Evolutionary conservation across 2,329 filamentous ascomycete species (phyloP).

Genomic region (Pseudocercospora eumusae): DNA sequence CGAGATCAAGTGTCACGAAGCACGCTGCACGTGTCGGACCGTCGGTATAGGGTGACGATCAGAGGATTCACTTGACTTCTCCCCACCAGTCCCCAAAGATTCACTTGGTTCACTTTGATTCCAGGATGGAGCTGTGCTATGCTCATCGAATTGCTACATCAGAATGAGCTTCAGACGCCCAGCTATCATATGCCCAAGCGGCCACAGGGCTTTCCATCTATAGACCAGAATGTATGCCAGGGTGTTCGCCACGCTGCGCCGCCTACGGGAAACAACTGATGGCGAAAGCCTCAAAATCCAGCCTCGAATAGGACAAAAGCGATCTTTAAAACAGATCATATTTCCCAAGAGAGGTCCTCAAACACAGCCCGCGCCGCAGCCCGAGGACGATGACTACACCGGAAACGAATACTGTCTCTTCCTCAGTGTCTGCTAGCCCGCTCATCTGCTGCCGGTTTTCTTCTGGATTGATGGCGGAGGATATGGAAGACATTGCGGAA

Average conservation of each 20-base stretch:
- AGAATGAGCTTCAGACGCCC: not conserved
- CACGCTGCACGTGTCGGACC: too few relatives aligned
- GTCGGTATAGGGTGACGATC: not conserved
- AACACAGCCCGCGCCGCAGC: constrained; percentile 6
- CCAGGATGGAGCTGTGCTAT: not conserved
- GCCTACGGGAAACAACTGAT: not conserved
- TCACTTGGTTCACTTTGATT: not conserved
- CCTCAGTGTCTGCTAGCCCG: constrained; percentile 36
- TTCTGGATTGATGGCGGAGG: constrained; percentile 44
- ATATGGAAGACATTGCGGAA: constrained; percentile 45
- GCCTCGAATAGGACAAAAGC: constrained; percentile 3
- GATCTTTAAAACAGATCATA: constrained; percentile 23
- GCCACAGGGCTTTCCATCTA: not conserved
- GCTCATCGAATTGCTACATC: too few relatives aligned
- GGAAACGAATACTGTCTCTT: constrained; percentile 42
- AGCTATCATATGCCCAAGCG: not conserved
- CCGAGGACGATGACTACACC: constrained; percentile 8
- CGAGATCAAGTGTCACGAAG: not conserved
- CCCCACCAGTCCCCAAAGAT: not conserved
- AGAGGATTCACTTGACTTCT: not conserved
- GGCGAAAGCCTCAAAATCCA: not conserved
- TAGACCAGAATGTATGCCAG: not conserved
- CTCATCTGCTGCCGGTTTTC: constrained; percentile 41
- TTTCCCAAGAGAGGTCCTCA: constrained; percentile 31
- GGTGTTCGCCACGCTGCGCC: not conserved